Base-by-base conservation (phyloP, 1,284 basidiomycete species). In the Sphagnurus paluster region DNA sequence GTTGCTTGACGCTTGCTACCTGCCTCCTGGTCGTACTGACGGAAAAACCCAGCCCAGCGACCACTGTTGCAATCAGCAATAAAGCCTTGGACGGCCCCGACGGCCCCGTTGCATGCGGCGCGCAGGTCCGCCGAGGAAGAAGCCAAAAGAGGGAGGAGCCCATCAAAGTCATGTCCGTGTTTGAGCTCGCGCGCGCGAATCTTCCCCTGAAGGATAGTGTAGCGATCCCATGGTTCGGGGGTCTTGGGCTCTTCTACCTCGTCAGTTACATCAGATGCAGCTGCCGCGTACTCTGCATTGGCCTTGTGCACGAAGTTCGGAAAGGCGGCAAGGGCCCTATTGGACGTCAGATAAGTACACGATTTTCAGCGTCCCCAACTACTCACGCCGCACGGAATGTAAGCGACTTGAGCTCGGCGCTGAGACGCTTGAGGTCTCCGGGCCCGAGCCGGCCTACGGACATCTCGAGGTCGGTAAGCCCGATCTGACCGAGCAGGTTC, bases 401-500 rank as follows among this genome's bases (percentile, higher is more conserved):
- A 19, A 77, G 51, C 2, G 59, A 61, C 34, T 67, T 65, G 25
- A 80, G 56, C 25, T 77, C 75, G 23, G 61, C 63, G 29, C 70
- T 68, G 35, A 81, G 61, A 20, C 60, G 66, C 53, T 70, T 73
- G 23, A 80, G 61, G 48, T 84, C 81, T 6, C 68, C 65, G 2
- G 77, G 77, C 34, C 76, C 79, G 54, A 80, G 74, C 6, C 75
- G 66, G 3, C 80, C 80, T 50, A 74, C 69, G 25, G 73, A 80
- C 41, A 79, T 68, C 55, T 84, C 81, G 5, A 76, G 61, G 45
- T 77, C 74, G 1, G 78, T 68, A 51, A 80, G 67, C 14, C 66
- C 65, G 33, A 74, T 67, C 52, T 76, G 75, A 1, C 58, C 62
- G 3, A 63, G 56, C 14, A 81, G 60, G 3, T 47, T 58, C 16